Conservation (phyloP, 768 basidiomycete species). For the Collybiopsis luxurians region DNA sequence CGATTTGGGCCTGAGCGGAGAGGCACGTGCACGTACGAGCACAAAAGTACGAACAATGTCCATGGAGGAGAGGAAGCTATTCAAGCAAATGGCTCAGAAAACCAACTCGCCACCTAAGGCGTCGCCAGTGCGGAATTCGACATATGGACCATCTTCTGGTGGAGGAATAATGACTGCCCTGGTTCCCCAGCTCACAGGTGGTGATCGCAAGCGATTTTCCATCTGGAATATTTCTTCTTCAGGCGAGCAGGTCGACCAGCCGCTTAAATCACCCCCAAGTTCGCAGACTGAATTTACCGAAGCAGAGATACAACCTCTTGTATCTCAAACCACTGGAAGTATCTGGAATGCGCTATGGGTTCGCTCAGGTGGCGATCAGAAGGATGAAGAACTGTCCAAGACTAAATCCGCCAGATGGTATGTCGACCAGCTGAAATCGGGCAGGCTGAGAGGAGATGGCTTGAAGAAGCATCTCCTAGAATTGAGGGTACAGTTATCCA, state of each 20-base stretch:
- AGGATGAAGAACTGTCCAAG: slow-evolving; percentile 5
- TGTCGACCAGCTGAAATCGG: slow-evolving; percentile 55
- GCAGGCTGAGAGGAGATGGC: slow-evolving; percentile 53
- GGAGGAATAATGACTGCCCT: slow-evolving; percentile 59
- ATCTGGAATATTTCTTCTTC: slow-evolving; percentile 50
- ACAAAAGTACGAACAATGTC: slow-evolving; percentile 58
- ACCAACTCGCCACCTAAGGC: slow-evolving; percentile 29
- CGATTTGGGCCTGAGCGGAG: slow-evolving; percentile 70
- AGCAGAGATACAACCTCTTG: slow-evolving; percentile 40
- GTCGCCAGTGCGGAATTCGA: slow-evolving; percentile 20
- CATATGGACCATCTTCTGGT: slow-evolving; percentile 59
- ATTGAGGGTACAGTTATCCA: slow-evolving; percentile 82
- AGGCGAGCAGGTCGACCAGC: slow-evolving; percentile 25
- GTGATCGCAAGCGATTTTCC: slow-evolving; percentile 59
- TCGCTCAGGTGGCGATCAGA: slow-evolving; percentile 57
- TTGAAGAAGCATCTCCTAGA: slow-evolving; percentile 78
- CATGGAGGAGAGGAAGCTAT: slow-evolving; percentile 59
- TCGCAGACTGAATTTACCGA: slow-evolving; percentile 26
- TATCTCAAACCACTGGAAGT: slow-evolving; percentile 71
- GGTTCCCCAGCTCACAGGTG: slow-evolving; percentile 75
- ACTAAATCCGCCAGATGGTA: slow-evolving; percentile 57
- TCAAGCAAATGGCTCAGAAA: slow-evolving; percentile 49
- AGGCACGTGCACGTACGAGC: slow-evolving; percentile 39
- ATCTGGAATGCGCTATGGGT: slow-evolving; percentile 78
- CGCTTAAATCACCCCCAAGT: slow-evolving; percentile 22